These are phyloP conservation scores for Orbilia quercus DNA, from an alignment of 2,329 filamentous ascomycete genomes.

Conservation along the genomic window DNA sequence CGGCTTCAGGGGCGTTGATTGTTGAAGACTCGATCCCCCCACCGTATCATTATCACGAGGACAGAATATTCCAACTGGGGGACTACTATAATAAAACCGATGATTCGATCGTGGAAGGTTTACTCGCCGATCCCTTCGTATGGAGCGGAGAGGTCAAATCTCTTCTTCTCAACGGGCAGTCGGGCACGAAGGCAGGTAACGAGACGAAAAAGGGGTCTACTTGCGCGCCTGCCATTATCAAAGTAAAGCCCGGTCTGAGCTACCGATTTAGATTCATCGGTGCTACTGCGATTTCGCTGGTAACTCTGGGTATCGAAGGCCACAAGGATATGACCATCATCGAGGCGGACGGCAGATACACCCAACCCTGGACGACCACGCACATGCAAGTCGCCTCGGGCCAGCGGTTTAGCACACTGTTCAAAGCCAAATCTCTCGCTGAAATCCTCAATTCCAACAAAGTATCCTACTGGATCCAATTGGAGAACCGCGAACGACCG, in stretches of 20 bases:
- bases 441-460: slow-evolving; percentile 60
- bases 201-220: slow-evolving; percentile 61
- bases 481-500: slow-evolving; percentile 68
- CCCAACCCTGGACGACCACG: slow-evolving; percentile 65
- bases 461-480: slow-evolving; percentile 65
- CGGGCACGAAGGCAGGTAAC: slow-evolving; percentile 64
- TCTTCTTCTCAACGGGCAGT: slow-evolving; percentile 70
- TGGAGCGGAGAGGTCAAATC: slow-evolving; percentile 72
- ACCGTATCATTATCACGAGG: slow-evolving; percentile 57
- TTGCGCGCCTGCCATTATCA: slow-evolving; percentile 67
- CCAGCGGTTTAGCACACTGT: slow-evolving; percentile 71
- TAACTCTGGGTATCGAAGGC: slow-evolving; percentile 69
- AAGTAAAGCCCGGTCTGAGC: slow-evolving; percentile 71
- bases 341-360: slow-evolving; percentile 71
- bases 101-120: slow-evolving; percentile 66
- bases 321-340: slow-evolving; percentile 71
- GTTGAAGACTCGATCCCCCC: slow-evolving; percentile 66
- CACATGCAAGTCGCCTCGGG: slow-evolving; percentile 70
- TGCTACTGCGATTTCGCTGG: slow-evolving; percentile 68
- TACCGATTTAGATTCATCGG: slow-evolving; percentile 74
- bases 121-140: slow-evolving; percentile 67
- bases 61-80: slow-evolving; percentile 53
- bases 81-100: slow-evolving; percentile 63
- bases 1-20: slow-evolving; percentile 70
- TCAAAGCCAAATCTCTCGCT: slow-evolving; percentile 66